Percentiles rank a stretch among this genome's conserved stretches.
Evolutionary conservation across 1,139 yeast species (phyloP).

Genomic region (Geotrichum candidum): DNA sequence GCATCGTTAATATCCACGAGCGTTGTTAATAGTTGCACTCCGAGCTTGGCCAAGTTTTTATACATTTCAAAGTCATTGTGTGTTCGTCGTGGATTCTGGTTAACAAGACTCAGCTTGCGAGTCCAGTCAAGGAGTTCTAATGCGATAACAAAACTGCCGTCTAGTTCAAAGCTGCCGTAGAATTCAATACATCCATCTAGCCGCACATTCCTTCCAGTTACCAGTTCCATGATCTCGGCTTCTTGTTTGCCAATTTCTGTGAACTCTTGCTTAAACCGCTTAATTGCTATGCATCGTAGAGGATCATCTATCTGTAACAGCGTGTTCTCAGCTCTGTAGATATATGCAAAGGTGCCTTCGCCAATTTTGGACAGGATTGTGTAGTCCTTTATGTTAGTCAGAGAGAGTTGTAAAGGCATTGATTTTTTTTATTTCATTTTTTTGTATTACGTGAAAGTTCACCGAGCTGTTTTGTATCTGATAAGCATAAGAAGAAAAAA

Average conservation of each 20-base stretch:
- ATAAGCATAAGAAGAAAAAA: not conserved
- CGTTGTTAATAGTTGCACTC: slow-evolving; percentile 24
- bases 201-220: slow-evolving; percentile 1
- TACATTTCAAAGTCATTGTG: slow-evolving; percentile 2
- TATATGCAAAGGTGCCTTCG: slow-evolving; percentile 19
- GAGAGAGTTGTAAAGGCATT: not conserved
- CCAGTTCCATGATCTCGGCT: slow-evolving; percentile 16
- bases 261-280: slow-evolving; percentile 19
- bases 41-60: slow-evolving; percentile 23
- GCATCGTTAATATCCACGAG: slow-evolving; percentile 38
- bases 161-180: slow-evolving; percentile 19
- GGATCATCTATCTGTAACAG: slow-evolving; percentile 14
- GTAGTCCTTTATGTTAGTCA: not conserved
- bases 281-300: slow-evolving; percentile 22
- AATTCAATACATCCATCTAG: slow-evolving; percentile 14
- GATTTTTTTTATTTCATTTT: not conserved
- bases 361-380: slow-evolving; percentile 17
- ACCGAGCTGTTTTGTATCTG: not conserved
- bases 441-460: not conserved
- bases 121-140: slow-evolving; percentile 21
- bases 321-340: slow-evolving; percentile 22
- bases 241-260: slow-evolving; percentile 21
- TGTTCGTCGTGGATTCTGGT: not conserved
- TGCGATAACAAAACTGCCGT: slow-evolving; percentile 20
- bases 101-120: slow-evolving; percentile 16